These are phyloP conservation scores for Raffaelea deltoideospora DNA, from an alignment of 2,329 filamentous ascomycete species.

Conservation along the genomic window DNA sequence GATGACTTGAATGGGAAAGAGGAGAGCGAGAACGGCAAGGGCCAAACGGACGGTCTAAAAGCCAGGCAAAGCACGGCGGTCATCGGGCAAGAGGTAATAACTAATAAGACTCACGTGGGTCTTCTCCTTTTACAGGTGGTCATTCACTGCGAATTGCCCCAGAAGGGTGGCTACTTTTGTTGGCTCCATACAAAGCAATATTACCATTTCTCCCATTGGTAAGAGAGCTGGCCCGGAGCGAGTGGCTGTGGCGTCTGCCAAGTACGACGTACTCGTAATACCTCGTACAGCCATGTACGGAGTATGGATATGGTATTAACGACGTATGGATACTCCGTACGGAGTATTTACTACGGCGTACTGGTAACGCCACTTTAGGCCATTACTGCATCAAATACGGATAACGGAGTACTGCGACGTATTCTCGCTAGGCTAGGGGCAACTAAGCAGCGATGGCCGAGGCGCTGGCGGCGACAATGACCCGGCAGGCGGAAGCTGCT, in stretches of 20 bases:
- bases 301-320: neutral
- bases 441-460: neutral
- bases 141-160: too few species aligned
- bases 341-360: too few species aligned
- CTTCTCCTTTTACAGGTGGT: too few species aligned
- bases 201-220: too few species aligned
- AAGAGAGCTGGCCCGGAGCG: too few species aligned
- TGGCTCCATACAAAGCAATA: neutral
- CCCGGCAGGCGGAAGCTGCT: neutral
- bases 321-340: neutral
- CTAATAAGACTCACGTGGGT: neutral
- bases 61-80: neutral
- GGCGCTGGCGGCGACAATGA: neutral
- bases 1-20: neutral
- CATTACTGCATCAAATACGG: too few species aligned
- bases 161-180: neutral
- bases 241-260: too few species aligned
- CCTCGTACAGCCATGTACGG: too few species aligned
- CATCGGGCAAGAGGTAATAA: neutral
- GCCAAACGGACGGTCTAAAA: neutral
- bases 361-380: too few species aligned
- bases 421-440: neutral
- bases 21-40: neutral
- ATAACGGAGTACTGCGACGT: too few species aligned
- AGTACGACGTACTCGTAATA: too few species aligned